Evolutionary conservation across 1,284 basidiomycete genomes (phyloP).

Genomic region (Pterula multifida): DNA sequence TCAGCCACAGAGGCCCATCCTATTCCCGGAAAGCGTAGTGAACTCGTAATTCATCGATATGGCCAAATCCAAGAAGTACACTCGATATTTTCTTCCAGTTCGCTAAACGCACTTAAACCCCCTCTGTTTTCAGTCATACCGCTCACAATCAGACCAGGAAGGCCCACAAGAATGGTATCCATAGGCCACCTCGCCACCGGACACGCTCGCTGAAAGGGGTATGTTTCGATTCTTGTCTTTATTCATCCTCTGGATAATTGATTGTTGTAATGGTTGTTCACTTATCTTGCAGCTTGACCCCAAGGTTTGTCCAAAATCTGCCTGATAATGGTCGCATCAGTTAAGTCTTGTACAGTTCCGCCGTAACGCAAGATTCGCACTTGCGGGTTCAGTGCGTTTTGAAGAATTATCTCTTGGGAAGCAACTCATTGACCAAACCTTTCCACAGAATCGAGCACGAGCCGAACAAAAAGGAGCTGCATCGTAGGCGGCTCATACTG

Average conservation of each 20-base stretch:
- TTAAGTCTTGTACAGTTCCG: slow-evolving; percentile 50
- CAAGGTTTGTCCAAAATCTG: slow-evolving; percentile 43
- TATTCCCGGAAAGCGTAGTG: background rate
- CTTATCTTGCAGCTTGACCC: slow-evolving; percentile 55
- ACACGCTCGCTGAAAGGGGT: slow-evolving; percentile 89
- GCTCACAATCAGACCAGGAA: slow-evolving; percentile 93
- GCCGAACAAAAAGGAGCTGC: slow-evolving; percentile 39
- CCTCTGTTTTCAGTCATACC: slow-evolving; percentile 44
- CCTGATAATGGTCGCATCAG: slow-evolving; percentile 4
- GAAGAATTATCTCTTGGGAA: slow-evolving; percentile 1
- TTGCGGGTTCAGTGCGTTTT: slow-evolving; percentile 63
- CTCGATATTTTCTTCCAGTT: slow-evolving; percentile 4
- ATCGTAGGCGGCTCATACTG: slow-evolving; percentile 11
- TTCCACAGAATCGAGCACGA: slow-evolving; percentile 49
- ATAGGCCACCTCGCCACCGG: slow-evolving; percentile 63
- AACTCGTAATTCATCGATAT: slow-evolving; percentile 31
- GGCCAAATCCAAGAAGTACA: slow-evolving; percentile 78
- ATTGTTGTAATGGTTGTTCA: slow-evolving; percentile 2
- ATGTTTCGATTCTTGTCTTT: slow-evolving; percentile 25
- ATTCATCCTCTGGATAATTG: slow-evolving; percentile 4
- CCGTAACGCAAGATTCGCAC: slow-evolving; percentile 72
- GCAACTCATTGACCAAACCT: slow-evolving; percentile 7
- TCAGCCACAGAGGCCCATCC: background rate
- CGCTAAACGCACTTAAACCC: slow-evolving; percentile 8
- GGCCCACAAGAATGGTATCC: slow-evolving; percentile 97